Base-by-base conservation (phyloP, 352 stramenopile genomes). In the Phytophthora agathidicida region DNA sequence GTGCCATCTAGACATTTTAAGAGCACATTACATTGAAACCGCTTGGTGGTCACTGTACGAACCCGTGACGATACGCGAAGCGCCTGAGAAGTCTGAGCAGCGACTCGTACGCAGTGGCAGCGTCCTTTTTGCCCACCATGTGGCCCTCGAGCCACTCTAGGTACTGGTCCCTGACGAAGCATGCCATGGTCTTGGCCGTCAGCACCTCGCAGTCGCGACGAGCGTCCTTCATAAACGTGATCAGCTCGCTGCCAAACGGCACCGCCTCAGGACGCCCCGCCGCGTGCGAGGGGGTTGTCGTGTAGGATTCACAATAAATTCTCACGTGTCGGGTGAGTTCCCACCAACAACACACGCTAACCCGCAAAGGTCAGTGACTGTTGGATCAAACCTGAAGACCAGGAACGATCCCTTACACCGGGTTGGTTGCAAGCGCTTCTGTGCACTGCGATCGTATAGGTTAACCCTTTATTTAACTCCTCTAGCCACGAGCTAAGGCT, bases 151-250 rank as follows among this genome's bases (percentile, higher is more conserved):
- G 38, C 17, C 50, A 59, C 5, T 49, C 27, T n/a, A 22, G 28
- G 23, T 59, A 35, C 22, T 50, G 11, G n/a, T 45, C 50, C 2
- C 38, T 38, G 5, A 59, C 38, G 23, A 35, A 59, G n/a, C 8
- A 13, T 5, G 38, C 22, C 38, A 59, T 49, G 3, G 14, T 44
- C 10, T 41, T 50, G 14, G 38, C 30, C 17, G 38, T 59, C 1
- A 59, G 38, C 6, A 43, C 19, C 50, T 43, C 20, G 23, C 14
- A 22, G 11, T 46, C 50, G 3, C 50, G 27, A 11, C 49, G 37
- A 7, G 37, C 24, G 9, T 59, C 50, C 38, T 59, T 59, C 38
- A 59, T 59, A 16, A 44, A 59, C 11, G 30, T 50, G 1, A 59
- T 14, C 0, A 50, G 31, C 27, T 59, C 39, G 22, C 14, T 23